Evolutionary conservation across 106 monocot species (phyloP), one percentile per base, ranked within the genome.

Genomic region (Amphibolis antarctica): DNA sequence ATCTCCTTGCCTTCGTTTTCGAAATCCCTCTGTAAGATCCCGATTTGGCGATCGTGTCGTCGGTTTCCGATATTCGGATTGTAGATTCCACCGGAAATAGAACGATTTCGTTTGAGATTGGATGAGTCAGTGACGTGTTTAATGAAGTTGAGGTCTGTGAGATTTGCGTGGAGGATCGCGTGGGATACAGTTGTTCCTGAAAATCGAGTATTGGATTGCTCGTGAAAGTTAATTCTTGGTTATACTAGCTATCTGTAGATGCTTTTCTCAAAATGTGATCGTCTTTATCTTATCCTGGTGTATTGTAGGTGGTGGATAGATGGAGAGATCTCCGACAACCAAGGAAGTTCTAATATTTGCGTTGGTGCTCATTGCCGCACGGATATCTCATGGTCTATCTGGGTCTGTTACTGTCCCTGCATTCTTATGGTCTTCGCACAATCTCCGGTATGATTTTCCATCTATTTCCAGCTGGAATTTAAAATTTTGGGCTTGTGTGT

Each of bases 341-440:
- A n/a, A n/a, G n/a, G 29, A 21, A 19, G 17, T 9, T 6, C 43
- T 61, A 42, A 10, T 36, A n/a, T 61, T 61, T 43, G 28, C 44
- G 42, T 28, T 30, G 60, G 42, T 61, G 42, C 43, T 61, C 6
- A 22, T 63, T 6, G 63, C 47, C 46, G 63, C 45, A 1, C 63
- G 26, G 22, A 23, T 46, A 6, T 46, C 44, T 26, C 46, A 28
- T 23, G 63, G 63, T 14, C 21, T 63, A 17, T 63, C 46, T 47
- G 47, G 26, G 24, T 4, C 63, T 22, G 46, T 23, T 15, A 63
- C 63, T 24, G 47, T 63, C 27, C 63, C 63, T 12, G 63, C 63
- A 18, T 63, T 63, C 46, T 26, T 63, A 12, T 63, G 63, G 63
- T 63, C 63, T 26, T 44, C 63, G 20, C 63, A 46, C 5, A 14